Evolutionary conservation across 202 grass and related monocot genomes (phyloP).

Genomic region (Sporobolus alterniflorus): DNA sequence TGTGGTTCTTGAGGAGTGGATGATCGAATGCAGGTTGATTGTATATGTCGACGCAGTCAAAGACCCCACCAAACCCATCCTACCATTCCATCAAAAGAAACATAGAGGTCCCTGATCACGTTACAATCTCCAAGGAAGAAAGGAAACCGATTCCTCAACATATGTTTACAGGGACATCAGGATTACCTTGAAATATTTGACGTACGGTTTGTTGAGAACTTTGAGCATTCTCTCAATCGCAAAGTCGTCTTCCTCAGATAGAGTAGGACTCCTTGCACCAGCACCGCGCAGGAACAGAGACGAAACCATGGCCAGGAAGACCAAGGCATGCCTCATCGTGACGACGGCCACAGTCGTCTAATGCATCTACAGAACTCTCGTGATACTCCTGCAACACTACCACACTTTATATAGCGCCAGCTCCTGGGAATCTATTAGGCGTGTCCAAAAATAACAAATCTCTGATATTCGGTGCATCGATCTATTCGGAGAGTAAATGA

Average conservation of each 20-base stretch:
- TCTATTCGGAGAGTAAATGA: background rate
- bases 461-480: background rate
- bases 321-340: background rate
- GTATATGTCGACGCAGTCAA: background rate
- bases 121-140: background rate
- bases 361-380: background rate
- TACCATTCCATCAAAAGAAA: background rate
- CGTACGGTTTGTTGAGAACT: background rate
- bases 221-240: background rate
- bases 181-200: background rate
- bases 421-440: background rate
- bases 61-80: background rate
- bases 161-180: background rate
- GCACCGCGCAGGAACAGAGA: background rate
- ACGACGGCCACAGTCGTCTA: background rate
- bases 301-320: background rate
- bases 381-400: background rate
- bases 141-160: background rate
- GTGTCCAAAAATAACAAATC: background rate
- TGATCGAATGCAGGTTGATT: background rate
- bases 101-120: background rate
- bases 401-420: background rate
- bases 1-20: background rate
- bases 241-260: background rate
- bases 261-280: background rate